Base-by-base conservation (phyloP, 257 asterid species). In the Capsicum pubescens region DNA sequence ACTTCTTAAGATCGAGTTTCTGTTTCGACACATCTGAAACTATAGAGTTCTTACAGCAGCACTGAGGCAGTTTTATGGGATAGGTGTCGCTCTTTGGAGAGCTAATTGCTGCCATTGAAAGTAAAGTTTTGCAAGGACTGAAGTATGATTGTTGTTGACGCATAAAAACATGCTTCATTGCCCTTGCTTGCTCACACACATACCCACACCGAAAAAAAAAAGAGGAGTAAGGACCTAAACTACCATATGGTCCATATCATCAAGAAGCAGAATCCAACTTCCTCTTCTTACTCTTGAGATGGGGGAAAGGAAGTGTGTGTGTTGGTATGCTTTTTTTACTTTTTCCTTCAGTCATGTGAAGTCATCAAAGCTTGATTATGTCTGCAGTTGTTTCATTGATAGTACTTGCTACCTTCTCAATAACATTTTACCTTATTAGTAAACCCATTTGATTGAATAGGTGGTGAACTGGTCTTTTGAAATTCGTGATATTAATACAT, bases 261-360 rank as follows among this genome's bases (percentile, higher is more conserved):
- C 63, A 52, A 77, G 82, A 54, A 52, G 82, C 64, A 77, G 64
- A 76, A 76, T 58, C 81, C 48, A 76, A 76, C 63, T 76, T 74
- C 61, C 60, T 32, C 13, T 26, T 52, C 48, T 15, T 63, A 76
- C 48, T 76, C 54, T 52, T 26, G 26, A 57, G 15, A 54, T 2
- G 42, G n/a, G 48, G 64, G 48, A 36, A 54, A 76, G 46, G 26
- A 54, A 9, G 42, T 54, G 8, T 54, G 3, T 32, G 46, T 76
- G 46, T 54, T 54, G 14, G 48, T 68, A 39, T 19, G 2, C 26
- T 15, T 13, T 68, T 68, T 68, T 14, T 69, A 39, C 77, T 69
- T 69, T 69, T 50, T 36, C 54, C 26, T 69, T 32, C 54, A 60
- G 7, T 19, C 13, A 60, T 9, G 55, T 69, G 55, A 69, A 69